These are phyloP conservation scores for Venustampulla echinocandica DNA, from an alignment of 495 filamentous ascomycete species.

Conservation along the genomic window DNA sequence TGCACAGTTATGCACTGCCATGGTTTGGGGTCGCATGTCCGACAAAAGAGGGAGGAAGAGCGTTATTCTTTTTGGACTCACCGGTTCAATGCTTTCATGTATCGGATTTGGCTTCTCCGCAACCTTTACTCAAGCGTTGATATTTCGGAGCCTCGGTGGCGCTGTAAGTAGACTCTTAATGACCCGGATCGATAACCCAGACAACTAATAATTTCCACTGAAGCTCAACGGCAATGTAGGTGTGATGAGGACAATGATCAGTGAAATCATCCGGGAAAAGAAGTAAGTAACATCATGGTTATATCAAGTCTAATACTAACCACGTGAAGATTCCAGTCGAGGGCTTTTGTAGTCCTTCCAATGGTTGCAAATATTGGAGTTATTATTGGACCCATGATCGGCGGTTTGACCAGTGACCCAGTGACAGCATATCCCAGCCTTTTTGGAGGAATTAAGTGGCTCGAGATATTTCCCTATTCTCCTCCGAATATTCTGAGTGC, in stretches of 20 bases:
- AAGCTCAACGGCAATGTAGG: slow-evolving; percentile 82
- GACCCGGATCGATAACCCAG: too few species aligned
- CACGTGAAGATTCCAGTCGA: slow-evolving; percentile 66
- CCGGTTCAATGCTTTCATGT: slow-evolving; percentile 62
- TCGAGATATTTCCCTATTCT: slow-evolving; percentile 62
- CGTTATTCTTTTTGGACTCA: slow-evolving; percentile 65
- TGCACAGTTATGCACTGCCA: slow-evolving; percentile 78
- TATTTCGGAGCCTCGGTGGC: slow-evolving; percentile 67
- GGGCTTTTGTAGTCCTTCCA: slow-evolving; percentile 72
- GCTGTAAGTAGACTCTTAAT: too few species aligned
- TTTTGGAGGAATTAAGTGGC: slow-evolving; percentile 62
- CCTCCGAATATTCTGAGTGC: slow-evolving; percentile 68
- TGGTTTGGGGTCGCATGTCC: slow-evolving; percentile 68
- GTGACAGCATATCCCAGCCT: slow-evolving; percentile 57
- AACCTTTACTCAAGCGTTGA: slow-evolving; percentile 60
- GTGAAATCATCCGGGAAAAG: slow-evolving; percentile 56
- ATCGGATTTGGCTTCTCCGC: slow-evolving; percentile 75
- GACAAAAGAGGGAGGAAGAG: slow-evolving; percentile 63
- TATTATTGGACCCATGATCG: slow-evolving; percentile 67
- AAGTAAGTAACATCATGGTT: slow-evolving; percentile 49
- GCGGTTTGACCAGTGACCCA: slow-evolving; percentile 67
- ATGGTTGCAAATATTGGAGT: slow-evolving; percentile 75
- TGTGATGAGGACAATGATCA: slow-evolving; percentile 73
- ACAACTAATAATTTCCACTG: too few species aligned
- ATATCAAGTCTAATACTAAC: slow-evolving; percentile 60